Evolutionary conservation across 2,329 filamentous ascomycete species (phyloP).

Genomic region (Pseudogymnoascus sp.): DNA sequence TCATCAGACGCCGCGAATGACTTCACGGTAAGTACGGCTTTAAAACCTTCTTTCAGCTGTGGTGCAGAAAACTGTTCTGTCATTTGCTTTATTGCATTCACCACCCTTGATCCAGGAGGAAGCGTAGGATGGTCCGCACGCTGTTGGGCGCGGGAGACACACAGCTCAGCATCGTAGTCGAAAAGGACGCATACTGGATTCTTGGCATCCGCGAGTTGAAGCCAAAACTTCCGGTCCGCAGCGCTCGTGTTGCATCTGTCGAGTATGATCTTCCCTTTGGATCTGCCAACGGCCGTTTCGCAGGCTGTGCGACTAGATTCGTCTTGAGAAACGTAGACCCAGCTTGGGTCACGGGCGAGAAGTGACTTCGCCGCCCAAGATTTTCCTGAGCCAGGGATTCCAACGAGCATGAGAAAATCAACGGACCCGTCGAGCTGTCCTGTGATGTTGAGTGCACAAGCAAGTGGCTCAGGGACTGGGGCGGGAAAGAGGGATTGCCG

Average conservation of each 20-base stretch:
- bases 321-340: slow-evolving; percentile 14
- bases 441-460: neutral
- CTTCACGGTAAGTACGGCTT: slow-evolving; percentile 3
- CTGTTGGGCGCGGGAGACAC: slow-evolving; percentile 13
- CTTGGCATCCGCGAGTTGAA: neutral
- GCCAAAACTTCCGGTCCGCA: slow-evolving; percentile 13
- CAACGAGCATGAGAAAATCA: slow-evolving; percentile 15
- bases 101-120: slow-evolving; percentile 11
- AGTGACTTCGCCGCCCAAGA: slow-evolving; percentile 11
- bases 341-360: slow-evolving; percentile 10
- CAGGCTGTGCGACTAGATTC: slow-evolving; percentile 9
- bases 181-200: slow-evolving; percentile 14
- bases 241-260: slow-evolving; percentile 17
- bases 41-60: slow-evolving; percentile 8
- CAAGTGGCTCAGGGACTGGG: slow-evolving; percentile 10
- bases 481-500: slow-evolving; percentile 10
- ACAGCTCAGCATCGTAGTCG: slow-evolving; percentile 13
- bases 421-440: slow-evolving; percentile 9
- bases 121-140: slow-evolving; percentile 13
- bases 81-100: slow-evolving; percentile 13
- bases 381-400: slow-evolving; percentile 16
- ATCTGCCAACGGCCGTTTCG: neutral
- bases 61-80: slow-evolving; percentile 11
- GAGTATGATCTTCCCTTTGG: slow-evolving; percentile 13
- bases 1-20: slow-evolving; percentile 4